Evolutionary conservation across 2,329 filamentous ascomycete genomes (phyloP), one percentile per base, ranked within the genome.

Genomic region (Colletotrichum destructivum): DNA sequence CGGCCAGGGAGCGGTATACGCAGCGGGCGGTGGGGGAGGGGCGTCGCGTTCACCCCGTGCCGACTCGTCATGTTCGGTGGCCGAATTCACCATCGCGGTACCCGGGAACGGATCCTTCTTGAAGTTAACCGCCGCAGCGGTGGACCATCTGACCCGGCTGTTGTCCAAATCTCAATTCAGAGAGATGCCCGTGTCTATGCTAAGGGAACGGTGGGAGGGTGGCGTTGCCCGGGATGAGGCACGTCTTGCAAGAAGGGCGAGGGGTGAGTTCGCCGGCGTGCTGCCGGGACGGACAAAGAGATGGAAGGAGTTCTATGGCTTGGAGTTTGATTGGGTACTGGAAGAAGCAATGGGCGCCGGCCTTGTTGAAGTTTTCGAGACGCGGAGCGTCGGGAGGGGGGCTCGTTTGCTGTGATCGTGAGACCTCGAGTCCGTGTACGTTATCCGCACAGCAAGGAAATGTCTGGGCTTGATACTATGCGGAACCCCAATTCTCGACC

Each of bases 331-430:
- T 70, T 95, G 91, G 91, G 85, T 93, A 18, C 78, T 95, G 52
- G 90, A 88, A 51, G 92, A 94, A 79, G 92, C 91, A 54, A 85
- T 93, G 31, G 93, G 92, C 0, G 85, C 90, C 38, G 93, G 93
- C 1, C 77, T 92, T 18, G 87, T 94, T 4, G 93, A 95, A 80
- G 82, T 93, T 16, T 95, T 95, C 79, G 89, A 94, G 77, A 95
- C 93, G 15, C 86, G 91, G 16, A 92, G 89, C 76, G 91, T 94
- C n/a, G 93, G 93, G 1, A 85, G 88, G 71, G 93, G 89, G 13
- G 87, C 94, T 69, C 85, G 90, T 74, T 80, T 81, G 62, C 66
- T 86, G 68, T 80, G 79, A 72, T 40, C 21, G 35, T 40, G 40
- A 54, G 40, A 56, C 65, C 40, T 21, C n/a, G 38, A 47, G n/a